Evolutionary conservation across 768 basidiomycete genomes (phyloP), one percentile per base, ranked within the genome.

Genomic region (Leccinellum luteum): DNA sequence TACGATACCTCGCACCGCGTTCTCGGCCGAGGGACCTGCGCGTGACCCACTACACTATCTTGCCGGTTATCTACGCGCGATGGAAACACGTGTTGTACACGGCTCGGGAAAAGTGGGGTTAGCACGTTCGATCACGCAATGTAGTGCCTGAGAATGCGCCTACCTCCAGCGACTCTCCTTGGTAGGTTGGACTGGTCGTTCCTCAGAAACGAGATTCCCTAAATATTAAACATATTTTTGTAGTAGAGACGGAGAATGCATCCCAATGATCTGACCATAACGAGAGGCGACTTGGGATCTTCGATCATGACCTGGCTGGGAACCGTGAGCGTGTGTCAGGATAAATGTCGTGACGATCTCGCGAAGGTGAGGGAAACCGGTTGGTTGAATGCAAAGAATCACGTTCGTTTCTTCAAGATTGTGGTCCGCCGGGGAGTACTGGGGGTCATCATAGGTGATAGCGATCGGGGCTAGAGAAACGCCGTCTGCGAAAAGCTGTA

Each of bases 351-450:
- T 55, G 30, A 66, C 35, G 21, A 66, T 44, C 32, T 66, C 62
- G 15, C 30, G 53, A 21, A 66, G 48, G 32, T 66, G 47, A 51
- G 63, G 65, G 35, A 66, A 66, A 10, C 65, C 65, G 10, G 55
- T 54, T 10, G 59, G 65, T 12, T 51, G 65, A 28, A 66, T 31
- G 19, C 34, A 61, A 5, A 66, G 45, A 38, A 55, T 19, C 9
- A 52, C 6, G 19, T 13, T 54, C n/a, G 30, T 21, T 19, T 9
- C 50, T 1, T 14, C n/a, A 9, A 19, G 15, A 31, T 43, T 21
- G 12, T 28, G 41, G 14, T 38, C 25, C 3, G 17, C 34, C 4
- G 35, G 41, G 17, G 13, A 31, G 3, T 54, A n/a, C 12, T 28
- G 31, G 4, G 25, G 3, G 4, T 55, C 57, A 6, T 52, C 31